Conservation (phyloP, 2,329 filamentous ascomycete species). For the Fusarium sp. region DNA sequence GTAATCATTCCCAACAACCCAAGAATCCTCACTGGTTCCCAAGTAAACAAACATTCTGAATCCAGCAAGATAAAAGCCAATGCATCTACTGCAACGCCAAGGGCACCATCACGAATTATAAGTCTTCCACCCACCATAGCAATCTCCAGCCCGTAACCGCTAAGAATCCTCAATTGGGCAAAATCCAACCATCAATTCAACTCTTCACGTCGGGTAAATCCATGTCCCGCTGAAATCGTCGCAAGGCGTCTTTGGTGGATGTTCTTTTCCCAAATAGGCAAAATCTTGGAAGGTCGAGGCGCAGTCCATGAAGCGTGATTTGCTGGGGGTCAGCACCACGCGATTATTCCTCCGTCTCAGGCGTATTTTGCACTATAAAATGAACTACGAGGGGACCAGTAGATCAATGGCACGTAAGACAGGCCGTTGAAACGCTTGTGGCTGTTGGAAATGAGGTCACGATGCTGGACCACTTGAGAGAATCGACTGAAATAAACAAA, state of each 20-base stretch:
- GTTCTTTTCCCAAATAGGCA: constrained; percentile 4
- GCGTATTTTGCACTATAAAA: neutral
- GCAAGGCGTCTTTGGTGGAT: constrained; percentile 3
- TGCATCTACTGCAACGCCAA: neutral
- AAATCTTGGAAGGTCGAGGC: neutral
- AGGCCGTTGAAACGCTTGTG: neutral
- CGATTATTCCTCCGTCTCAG: neutral
- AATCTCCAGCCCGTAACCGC: neutral
- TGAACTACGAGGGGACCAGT: neutral
- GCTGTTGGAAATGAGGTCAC: neutral
- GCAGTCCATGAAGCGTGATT: neutral
- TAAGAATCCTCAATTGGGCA: neutral
- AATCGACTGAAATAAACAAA: neutral
- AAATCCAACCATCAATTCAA: neutral
- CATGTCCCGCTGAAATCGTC: constrained; percentile 5
- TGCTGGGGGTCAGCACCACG: neutral
- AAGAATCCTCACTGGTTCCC: constrained; percentile 13
- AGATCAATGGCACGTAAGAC: neutral
- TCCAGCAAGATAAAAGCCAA: neutral
- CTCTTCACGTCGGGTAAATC: neutral
- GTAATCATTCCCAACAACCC: constrained; percentile 25
- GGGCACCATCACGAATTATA: neutral
- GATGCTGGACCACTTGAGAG: neutral
- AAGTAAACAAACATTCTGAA: constrained; percentile 24
- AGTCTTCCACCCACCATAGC: neutral